Base-by-base conservation (phyloP, 257 asterid species). In the Echites panduratus region DNA sequence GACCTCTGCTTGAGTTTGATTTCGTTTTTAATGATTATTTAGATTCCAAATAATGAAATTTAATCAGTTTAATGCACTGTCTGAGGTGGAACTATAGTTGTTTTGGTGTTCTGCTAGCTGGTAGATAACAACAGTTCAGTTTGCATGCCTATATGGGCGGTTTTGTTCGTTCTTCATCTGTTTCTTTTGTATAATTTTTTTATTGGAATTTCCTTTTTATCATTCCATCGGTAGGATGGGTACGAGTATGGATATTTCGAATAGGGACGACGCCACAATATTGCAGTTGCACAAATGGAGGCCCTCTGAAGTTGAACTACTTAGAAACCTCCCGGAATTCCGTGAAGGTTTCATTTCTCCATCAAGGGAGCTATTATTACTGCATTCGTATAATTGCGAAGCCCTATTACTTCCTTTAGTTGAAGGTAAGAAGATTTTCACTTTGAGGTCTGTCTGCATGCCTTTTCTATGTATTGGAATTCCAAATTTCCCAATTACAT, bases 331-430 rank as follows among this genome's bases (percentile, higher is more conserved):
- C 74, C 86, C 91, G 44, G 80, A 79, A 80, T 94, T 88, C 65
- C 86, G 84, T 62, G 91, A 89, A 84, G 99, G 96, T 76, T 88
- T 84, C 73, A 83, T 94, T 82, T 94, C 99, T 84, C 99, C 99
- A 1, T 81, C 89, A 38, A 82, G 96, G 86, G 89, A 84, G 83
- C 79, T 79, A 2, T 76, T 94, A 78, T 48, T 91, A 81, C 77
- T 94, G 79, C 91, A 78, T 52, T 84, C 99, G 26, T 72, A 87
- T 77, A 80, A 88, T 27, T 73, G 62, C 24, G 97, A 91, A 85
- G 97, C 90, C 19, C 73, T 94, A 74, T 67, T 87, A 84, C 77
- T 91, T 85, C 93, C 93, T 78, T 77, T 94, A 78, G 90, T 68
- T 76, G 85, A 87, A 91, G 95, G 99, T 87, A 64, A 75, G 29